Evolutionary conservation across 1,284 basidiomycete species (phyloP).

Genomic region (Fistulinella cinereoalba): DNA sequence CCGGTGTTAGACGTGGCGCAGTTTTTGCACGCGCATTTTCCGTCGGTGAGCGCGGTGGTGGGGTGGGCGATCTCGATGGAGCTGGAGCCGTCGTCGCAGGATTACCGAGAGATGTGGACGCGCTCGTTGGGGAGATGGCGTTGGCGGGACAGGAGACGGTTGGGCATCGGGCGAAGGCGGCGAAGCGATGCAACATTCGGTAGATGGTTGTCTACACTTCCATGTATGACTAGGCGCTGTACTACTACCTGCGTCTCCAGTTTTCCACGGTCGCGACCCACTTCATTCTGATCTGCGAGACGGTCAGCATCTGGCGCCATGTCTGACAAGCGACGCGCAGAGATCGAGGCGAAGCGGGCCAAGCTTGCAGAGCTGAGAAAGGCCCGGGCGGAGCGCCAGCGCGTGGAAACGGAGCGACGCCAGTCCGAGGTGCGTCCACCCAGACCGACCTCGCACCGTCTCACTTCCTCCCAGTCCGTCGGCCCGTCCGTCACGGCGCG

Average conservation of each 20-base stretch:
- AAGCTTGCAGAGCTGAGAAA: conserved; percentile 84
- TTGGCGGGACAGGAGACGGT: too few species aligned
- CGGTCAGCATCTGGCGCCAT: conserved; percentile 21
- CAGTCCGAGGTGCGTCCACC: conserved; percentile 40
- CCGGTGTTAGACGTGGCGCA: background rate
- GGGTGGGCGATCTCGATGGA: background rate
- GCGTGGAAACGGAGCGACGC: conserved; percentile 54
- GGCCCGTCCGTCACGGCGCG: conserved; percentile 39
- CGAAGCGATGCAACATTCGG: background rate
- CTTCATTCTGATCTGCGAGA: too few species aligned
- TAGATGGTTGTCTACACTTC: background rate
- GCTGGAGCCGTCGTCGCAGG: too few species aligned
- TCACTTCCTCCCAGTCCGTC: conserved; percentile 19
- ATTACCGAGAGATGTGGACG: too few species aligned
- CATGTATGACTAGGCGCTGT: too few species aligned
- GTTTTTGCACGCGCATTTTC: conserved; percentile 8
- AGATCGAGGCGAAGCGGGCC: conserved; percentile 89
- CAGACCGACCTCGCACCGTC: too few species aligned
- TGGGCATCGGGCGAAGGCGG: background rate
- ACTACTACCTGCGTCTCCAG: too few species aligned
- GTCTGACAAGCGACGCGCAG: conserved; percentile 62
- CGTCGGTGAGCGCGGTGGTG: background rate
- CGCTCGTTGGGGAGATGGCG: too few species aligned
- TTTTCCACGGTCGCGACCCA: conserved; percentile 20
- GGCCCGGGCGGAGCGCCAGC: conserved; percentile 67